phyloP scores from a whole-genome alignment of 257 asterid genomes.

The Petunia secreta region DNA sequence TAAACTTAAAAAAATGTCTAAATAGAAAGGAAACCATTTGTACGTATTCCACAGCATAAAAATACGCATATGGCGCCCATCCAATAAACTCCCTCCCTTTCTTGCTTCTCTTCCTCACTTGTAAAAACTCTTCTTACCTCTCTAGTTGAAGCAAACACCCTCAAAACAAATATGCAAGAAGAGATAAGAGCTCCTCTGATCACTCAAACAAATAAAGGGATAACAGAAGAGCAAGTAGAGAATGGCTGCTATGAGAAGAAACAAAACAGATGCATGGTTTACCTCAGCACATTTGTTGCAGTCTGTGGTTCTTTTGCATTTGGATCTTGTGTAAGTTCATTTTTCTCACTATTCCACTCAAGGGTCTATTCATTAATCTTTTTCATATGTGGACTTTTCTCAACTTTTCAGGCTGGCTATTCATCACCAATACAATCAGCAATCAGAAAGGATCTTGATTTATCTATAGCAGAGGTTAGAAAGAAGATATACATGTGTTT shows the following conservation, averaged over 20 bases:
- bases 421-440: slow-evolving; percentile 93
- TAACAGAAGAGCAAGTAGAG: slow-evolving; percentile 28
- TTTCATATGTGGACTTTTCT: background rate
- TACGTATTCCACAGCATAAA: background rate
- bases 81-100: slow-evolving; percentile 7
- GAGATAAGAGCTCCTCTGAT: slow-evolving; percentile 60
- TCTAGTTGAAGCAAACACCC: background rate
- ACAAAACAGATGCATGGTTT: slow-evolving; percentile 76
- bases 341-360: background rate
- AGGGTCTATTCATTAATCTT: background rate
- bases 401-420: slow-evolving; percentile 72
- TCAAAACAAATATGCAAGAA: slow-evolving; percentile 32
- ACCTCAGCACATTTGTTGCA: slow-evolving; percentile 73
- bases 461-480: slow-evolving; percentile 80
- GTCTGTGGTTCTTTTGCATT: slow-evolving; percentile 89
- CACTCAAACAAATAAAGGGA: slow-evolving; percentile 31
- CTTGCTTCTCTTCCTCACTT: background rate
- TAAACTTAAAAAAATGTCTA: background rate
- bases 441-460: slow-evolving; percentile 67
- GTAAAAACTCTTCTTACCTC: background rate
- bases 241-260: slow-evolving; percentile 31
- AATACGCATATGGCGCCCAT: background rate
- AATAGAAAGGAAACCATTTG: background rate
- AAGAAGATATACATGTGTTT: background rate
- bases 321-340: slow-evolving; percentile 76